A percentile compares a stretch with the other conserved stretches of the same genome.
Conservation (phyloP, 768 basidiomycete species). For the Asterophora parasitica region DNA sequence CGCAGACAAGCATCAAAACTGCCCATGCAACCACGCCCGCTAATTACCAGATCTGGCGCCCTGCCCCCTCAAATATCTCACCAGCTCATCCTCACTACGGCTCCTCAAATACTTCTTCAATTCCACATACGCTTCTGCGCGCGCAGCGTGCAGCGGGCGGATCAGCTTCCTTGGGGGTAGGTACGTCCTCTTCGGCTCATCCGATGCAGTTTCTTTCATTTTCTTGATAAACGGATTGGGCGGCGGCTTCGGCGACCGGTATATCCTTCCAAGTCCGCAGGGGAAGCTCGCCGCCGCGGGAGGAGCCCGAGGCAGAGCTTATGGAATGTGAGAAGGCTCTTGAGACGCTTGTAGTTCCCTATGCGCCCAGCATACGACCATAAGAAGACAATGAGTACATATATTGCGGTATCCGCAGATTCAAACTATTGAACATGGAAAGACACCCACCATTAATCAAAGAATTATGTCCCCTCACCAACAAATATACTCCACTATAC, state of each 20-base stretch:
- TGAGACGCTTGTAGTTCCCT: constrained; percentile 33
- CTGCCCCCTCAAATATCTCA: constrained; percentile 14
- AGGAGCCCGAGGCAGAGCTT: constrained; percentile 34
- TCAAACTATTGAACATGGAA: background rate
- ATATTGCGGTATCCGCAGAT: too few species aligned
- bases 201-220: constrained; percentile 9
- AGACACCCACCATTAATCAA: constrained; percentile 30
- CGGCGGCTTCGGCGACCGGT: constrained; percentile 35
- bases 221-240: constrained; percentile 36
- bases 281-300: constrained; percentile 21
- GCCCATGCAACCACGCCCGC: too few species aligned
- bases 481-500: constrained; percentile 27
- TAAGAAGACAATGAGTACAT: too few species aligned
- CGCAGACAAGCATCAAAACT: too few species aligned
- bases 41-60: too few species aligned
- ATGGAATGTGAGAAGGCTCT: constrained; percentile 31
- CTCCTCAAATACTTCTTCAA: constrained; percentile 20
- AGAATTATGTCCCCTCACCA: constrained; percentile 42
- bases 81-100: constrained; percentile 12
- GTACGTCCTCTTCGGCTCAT: background rate
- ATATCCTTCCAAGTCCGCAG: constrained; percentile 28
- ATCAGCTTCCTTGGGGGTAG: constrained; percentile 25
- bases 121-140: constrained; percentile 21
- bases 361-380: background rate
- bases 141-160: constrained; percentile 27